Evolutionary conservation across 148 eudicot genomes (phyloP).

Genomic region (Nepenthes gracilis): DNA sequence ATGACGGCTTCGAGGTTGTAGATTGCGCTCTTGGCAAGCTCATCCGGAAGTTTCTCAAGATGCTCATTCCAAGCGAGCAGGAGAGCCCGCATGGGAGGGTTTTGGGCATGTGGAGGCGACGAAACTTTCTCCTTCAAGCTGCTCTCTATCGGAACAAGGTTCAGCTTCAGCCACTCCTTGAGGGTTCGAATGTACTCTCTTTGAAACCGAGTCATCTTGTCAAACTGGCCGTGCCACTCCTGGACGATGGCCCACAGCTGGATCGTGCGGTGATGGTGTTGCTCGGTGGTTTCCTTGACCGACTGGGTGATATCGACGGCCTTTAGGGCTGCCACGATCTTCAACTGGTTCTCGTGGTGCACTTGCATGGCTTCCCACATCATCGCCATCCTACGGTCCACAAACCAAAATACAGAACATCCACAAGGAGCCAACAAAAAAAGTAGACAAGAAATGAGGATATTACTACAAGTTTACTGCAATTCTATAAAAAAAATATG

Average conservation of each 20-base stretch:
- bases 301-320: constrained; percentile 49
- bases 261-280: constrained; percentile 53
- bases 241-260: constrained; percentile 53
- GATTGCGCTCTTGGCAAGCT: constrained; percentile 63
- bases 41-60: constrained; percentile 77
- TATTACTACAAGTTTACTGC: too few relatives aligned
- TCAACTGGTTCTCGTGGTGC: constrained; percentile 50
- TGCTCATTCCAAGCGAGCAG: constrained; percentile 62
- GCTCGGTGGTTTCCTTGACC: constrained; percentile 62
- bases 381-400: constrained; percentile 56
- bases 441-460: background rate
- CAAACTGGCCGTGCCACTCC: constrained; percentile 59
- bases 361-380: constrained; percentile 80
- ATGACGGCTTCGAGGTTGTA: constrained; percentile 52
- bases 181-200: constrained; percentile 68
- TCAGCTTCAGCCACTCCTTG: constrained; percentile 67
- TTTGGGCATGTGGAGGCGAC: constrained; percentile 55
- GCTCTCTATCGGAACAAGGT: constrained; percentile 83
- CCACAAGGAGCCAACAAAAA: background rate
- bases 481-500: too few relatives aligned
- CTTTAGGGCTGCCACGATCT: constrained; percentile 31
- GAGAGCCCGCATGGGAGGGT: constrained; percentile 64
- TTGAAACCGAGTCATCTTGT: constrained; percentile 53
- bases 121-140: constrained; percentile 75
- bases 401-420: background rate